These are phyloP conservation scores for Colletotrichum noveboracense DNA, from an alignment of 2,329 filamentous ascomycete species.

Conservation along the genomic window DNA sequence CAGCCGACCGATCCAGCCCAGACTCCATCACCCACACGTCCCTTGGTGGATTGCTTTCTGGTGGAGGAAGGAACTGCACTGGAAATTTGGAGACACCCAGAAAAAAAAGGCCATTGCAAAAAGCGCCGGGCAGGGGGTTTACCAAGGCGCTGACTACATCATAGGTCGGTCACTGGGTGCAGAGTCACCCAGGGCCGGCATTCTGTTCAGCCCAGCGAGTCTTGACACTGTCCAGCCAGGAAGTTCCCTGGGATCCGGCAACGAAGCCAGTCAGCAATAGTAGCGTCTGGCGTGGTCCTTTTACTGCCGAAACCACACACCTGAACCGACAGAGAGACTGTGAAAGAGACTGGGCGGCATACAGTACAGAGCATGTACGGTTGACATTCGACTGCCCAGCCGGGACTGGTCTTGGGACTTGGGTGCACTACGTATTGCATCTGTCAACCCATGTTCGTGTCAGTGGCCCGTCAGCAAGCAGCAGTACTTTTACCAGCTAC, in stretches of 20 bases:
- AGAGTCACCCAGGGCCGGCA: not conserved
- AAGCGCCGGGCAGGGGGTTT: conserved; percentile 2
- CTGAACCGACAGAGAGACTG: not conserved
- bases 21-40: not conserved
- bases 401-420: not conserved
- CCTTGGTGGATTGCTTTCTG: not conserved
- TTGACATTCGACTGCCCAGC: not conserved
- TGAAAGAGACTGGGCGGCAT: not conserved
- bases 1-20: not conserved
- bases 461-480: not conserved
- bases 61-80: not conserved
- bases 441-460: not conserved
- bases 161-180: conserved; percentile 6
- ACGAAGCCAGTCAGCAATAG: not conserved
- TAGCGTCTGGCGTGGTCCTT: not conserved
- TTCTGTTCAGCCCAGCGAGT: not conserved
- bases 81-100: not conserved
- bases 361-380: not conserved
- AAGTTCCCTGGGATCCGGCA: not conserved
- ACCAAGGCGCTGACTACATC: conserved; percentile 11
- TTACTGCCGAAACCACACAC: not conserved
- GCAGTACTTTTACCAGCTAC: not conserved
- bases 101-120: not conserved
- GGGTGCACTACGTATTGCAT: conserved; percentile 2
- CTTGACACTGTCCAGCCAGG: not conserved